Conservation (phyloP, 352 stramenopile species). For the Phytopythium mirpurense region DNA sequence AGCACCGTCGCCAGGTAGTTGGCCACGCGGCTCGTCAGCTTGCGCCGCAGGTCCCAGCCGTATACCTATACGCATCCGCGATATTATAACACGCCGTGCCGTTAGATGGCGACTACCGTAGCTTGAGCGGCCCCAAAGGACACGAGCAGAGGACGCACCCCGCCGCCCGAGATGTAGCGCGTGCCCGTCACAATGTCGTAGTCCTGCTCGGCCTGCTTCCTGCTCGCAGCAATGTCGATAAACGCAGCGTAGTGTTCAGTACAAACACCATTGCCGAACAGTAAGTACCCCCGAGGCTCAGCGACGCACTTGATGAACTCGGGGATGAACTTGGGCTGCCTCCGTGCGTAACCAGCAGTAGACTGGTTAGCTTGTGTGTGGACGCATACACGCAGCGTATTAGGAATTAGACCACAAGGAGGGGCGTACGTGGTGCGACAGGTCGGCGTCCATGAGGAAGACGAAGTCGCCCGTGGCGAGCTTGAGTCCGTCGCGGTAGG, state of each 20-base stretch:
- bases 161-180: slow-evolving; percentile 90
- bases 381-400: no score
- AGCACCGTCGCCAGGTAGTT: slow-evolving; percentile 98
- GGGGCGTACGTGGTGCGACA: slow-evolving; percentile 92
- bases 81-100: no score
- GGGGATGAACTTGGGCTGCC: slow-evolving; percentile 95
- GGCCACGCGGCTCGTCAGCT: slow-evolving; percentile 95
- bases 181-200: slow-evolving; percentile 97
- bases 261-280: no score
- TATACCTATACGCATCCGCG: no score
- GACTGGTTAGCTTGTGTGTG: no score
- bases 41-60: slow-evolving; percentile 95
- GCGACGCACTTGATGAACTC: slow-evolving; percentile 77
- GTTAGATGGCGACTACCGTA: no score
- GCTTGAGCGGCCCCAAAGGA: no score
- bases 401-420: background rate
- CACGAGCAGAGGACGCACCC: slow-evolving; percentile 51
- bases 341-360: background rate
- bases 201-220: slow-evolving; percentile 64
- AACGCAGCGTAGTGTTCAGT: no score
- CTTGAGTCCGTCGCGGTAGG: slow-evolving; percentile 96
- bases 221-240: slow-evolving; percentile 9
- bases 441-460: slow-evolving; percentile 98
- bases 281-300: no score
- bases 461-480: slow-evolving; percentile 91